Base-by-base conservation (phyloP, 2,329 filamentous ascomycete species). In the Stagonosporopsis chrysanthemi region DNA sequence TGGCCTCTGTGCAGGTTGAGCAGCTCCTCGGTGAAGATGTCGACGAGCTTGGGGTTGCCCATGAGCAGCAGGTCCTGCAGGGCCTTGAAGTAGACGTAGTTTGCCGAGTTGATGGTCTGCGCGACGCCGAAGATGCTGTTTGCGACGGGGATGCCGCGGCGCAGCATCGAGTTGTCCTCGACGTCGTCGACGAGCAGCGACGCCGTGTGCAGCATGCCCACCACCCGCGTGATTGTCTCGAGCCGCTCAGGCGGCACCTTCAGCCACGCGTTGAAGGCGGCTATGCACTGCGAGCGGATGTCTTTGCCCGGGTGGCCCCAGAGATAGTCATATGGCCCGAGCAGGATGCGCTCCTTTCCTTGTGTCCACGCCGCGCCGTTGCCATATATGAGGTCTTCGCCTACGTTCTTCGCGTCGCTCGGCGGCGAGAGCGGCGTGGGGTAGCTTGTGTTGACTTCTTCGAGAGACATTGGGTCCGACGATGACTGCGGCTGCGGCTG, bases 71-170 rank as follows among this genome's bases (percentile, higher is more conserved):
- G 80, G 75, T 94, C 90, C 65, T 89, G 86, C 45, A 95, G 82
- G 0, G 91, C 91, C 65, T 84, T 82, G 74, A 96, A 95, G 81
- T 95, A 96, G 57, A 94, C 86, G 77, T 96, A 96, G 78, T 96
- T 96, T 62, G 91, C 91, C 46, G 88, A 90, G 77, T 96, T 96
- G 78, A 96, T 95, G 40, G 91, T 95, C 77, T 96, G 92, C 6
- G 92, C 88, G 3, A 89, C 87, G 60, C 92, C 92, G 71, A 93
- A 96, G 67, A 96, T 92, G 74, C 82, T 86, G 78, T 96, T 90
- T 3, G 92, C 90, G 19, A 94, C 91, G 12, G 92, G 92, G 36
- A 91, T 83, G 39, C 92, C 91, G 38, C 92, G 85, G 38, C 92
- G 88, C 26, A 96, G 83, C 61, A 87, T 78, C 2, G 90, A 92